Conservation (phyloP, 2,329 filamentous ascomycete species). For the Monosporascus sp. region DNA sequence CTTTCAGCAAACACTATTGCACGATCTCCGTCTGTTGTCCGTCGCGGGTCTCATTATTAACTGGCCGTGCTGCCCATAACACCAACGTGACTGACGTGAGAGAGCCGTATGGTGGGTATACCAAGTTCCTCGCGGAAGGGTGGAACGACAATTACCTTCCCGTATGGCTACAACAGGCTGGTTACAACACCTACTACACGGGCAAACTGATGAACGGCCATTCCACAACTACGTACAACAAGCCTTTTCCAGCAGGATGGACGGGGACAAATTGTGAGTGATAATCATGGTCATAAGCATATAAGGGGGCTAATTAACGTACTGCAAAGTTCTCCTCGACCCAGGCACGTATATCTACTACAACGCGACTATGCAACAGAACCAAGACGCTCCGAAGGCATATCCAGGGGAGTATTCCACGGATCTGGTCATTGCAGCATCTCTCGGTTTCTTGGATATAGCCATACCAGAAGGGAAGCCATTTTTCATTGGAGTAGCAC, state of each 20-base stretch:
- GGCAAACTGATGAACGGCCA: no score
- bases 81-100: conserved; percentile 50
- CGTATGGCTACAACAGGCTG: conserved; percentile 14
- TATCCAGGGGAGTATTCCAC: conserved; percentile 20
- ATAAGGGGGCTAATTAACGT: neutral
- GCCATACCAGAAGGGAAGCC: conserved; percentile 47
- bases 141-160: conserved; percentile 49
- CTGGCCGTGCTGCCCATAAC: conserved; percentile 53
- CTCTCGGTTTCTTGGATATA: conserved; percentile 54
- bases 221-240: neutral
- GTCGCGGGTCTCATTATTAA: conserved; percentile 50
- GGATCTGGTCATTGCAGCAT: conserved; percentile 54
- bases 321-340: neutral
- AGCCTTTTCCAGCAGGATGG: neutral
- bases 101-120: conserved; percentile 46
- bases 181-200: no score
- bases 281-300: neutral
- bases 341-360: conserved; percentile 2
- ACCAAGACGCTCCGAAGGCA: conserved; percentile 1
- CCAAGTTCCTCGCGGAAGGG: conserved; percentile 45
- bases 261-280: neutral
- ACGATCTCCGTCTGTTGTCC: conserved; percentile 54
- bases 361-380: conserved; percentile 3
- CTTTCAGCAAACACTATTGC: conserved; percentile 49
- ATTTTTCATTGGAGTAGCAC: conserved; percentile 61